phyloP scores from a whole-genome alignment of 768 basidiomycete genomes.

The Termitomyces titanicus region DNA sequence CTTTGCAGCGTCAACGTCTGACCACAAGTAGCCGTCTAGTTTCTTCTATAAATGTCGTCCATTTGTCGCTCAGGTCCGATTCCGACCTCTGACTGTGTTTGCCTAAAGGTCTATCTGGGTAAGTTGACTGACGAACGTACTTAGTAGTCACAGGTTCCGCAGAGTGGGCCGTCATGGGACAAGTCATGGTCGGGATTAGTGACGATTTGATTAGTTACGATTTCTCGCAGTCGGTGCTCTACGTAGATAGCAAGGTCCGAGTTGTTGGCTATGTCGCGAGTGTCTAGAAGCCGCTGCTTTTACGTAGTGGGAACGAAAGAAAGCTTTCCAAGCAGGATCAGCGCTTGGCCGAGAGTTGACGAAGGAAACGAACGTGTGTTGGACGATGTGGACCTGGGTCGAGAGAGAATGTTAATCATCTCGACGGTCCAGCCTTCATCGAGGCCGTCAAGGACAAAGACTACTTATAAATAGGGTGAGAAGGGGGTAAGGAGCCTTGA shows the following conservation, averaged over 20 bases:
- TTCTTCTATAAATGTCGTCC: background rate
- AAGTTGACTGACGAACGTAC: background rate
- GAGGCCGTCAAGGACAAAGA: background rate
- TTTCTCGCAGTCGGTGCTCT: background rate
- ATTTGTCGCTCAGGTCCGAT: background rate
- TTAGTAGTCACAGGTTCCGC: background rate
- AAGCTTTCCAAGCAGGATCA: background rate
- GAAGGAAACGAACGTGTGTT: background rate
- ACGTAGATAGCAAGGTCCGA: background rate
- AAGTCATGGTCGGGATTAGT: background rate
- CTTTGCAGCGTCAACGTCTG: too few relatives aligned
- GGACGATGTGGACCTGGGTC: background rate
- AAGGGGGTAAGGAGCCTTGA: background rate
- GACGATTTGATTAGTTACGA: too few relatives aligned
- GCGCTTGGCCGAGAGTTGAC: background rate
- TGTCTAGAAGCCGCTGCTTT: background rate
- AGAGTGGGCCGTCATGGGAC: too few relatives aligned
- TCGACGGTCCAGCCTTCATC: background rate
- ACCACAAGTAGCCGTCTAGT: too few relatives aligned
- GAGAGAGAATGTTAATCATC: too few relatives aligned
- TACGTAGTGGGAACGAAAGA: background rate
- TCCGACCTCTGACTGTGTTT: background rate
- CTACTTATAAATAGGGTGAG: background rate
- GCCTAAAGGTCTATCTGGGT: background rate
- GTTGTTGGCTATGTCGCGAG: background rate